Evolutionary conservation across 2,329 filamentous ascomycete species (phyloP), one percentile per base, ranked within the genome.

Genomic region (Colletotrichum sp.): DNA sequence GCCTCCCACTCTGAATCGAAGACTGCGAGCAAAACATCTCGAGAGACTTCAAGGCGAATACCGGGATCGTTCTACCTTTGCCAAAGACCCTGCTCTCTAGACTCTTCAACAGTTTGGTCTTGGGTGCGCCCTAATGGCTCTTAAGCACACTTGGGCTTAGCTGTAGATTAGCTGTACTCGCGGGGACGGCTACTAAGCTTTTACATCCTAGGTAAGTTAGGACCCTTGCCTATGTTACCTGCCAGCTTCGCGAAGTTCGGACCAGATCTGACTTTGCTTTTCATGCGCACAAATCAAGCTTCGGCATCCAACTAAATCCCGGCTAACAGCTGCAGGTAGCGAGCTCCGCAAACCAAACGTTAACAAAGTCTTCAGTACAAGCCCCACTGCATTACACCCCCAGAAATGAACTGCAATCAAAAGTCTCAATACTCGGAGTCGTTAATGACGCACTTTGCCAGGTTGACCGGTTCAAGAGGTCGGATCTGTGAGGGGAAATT

Each of bases 401-500:
- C 0, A 28, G 55, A 28, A 58, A 28, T 58, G 24, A 58, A 1
- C 6, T 9, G 55, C 55, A 28, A 58, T 58, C 55, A 58, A 26
- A 58, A 58, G 55, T 58, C 55, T 58, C 24, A 18, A 58, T 58
- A 58, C 55, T 6, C 12, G 2, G 24, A 58, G 55, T 58, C 55
- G 26, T 58, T 58, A 58, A 58, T 58, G 26, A 58, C 55, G 55
- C 55, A 58, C 55, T 58, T 58, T 58, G 24, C 24, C 55, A 58
- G 55, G 55, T 58, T 58, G 55, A 58, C 55, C 24, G n/a, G 55
- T 58, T 58, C 55, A 58, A 58, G 55, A 58, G 55, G 55, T 58
- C 55, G 24, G 55, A 58, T 58, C 55, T 57, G 57, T 70, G 71
- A 73, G 71, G 71, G 71, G 71, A 70, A 73, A 69, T 73, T 73